Conservation (phyloP, 2,329 filamentous ascomycete species). For the Grosmannia penicillata region DNA sequence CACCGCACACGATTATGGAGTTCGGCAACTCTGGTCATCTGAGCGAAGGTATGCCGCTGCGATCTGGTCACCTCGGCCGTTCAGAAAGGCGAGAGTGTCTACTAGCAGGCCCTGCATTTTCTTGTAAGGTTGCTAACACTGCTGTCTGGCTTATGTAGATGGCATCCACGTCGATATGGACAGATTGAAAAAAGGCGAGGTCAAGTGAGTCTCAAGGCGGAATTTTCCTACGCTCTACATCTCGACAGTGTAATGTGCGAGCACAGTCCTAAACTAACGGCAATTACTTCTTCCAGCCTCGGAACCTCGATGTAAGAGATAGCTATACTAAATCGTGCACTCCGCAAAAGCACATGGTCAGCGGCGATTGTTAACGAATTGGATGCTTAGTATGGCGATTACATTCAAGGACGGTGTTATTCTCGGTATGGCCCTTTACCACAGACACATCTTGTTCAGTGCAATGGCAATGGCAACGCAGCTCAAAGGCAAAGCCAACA, state of each 20-base stretch:
- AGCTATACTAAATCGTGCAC: not conserved
- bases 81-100: not conserved
- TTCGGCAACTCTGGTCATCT: slow-evolving; percentile 47
- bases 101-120: not conserved
- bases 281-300: slow-evolving; percentile 39
- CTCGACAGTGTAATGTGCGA: slow-evolving; percentile 11
- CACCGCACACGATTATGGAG: no score
- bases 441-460: not conserved
- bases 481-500: no score
- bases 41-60: slow-evolving; percentile 39
- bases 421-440: slow-evolving; percentile 38
- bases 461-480: no score
- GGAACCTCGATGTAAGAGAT: slow-evolving; percentile 79
- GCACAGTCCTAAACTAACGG: slow-evolving; percentile 12
- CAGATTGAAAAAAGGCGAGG: slow-evolving; percentile 93
- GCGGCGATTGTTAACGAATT: slow-evolving; percentile 2
- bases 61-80: not conserved
- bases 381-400: slow-evolving; percentile 72
- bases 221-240: not conserved
- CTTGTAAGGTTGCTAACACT: not conserved
- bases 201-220: slow-evolving; percentile 57
- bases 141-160: slow-evolving; percentile 51
- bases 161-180: slow-evolving; percentile 99
- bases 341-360: no score
- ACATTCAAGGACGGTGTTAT: slow-evolving; percentile 99